These are phyloP conservation scores for Martensiomyces pterosporus DNA, from an alignment of 192 early-diverging fungal genomes.

Conservation along the genomic window DNA sequence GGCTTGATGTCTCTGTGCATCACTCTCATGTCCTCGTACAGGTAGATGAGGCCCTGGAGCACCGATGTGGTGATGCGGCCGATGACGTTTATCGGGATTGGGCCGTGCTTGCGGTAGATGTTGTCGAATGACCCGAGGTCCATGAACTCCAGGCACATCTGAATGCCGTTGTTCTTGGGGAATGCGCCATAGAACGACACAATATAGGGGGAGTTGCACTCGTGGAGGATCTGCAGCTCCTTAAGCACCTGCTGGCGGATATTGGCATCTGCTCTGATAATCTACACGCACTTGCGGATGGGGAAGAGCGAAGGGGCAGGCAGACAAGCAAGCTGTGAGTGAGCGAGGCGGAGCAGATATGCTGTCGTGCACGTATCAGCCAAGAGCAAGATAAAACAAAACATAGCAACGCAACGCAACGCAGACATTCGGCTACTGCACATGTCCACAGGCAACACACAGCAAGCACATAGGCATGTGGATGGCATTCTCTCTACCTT, in stretches of 20 bases:
- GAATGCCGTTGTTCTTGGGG: conserved; percentile 74
- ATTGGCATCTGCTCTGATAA: conserved; percentile 58
- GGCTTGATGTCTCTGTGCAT: conserved; percentile 94
- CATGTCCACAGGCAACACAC: too few relatives aligned
- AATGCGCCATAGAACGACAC: conserved; percentile 98
- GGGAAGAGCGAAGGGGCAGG: too few relatives aligned
- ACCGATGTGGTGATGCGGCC: conserved; percentile 78
- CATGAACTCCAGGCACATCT: conserved; percentile 98
- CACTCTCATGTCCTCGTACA: conserved; percentile 85
- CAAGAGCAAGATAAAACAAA: too few relatives aligned
- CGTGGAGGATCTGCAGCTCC: conserved; percentile 93
- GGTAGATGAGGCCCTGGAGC: conserved; percentile 72
- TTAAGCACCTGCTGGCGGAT: conserved; percentile 87
- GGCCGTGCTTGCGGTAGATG: conserved; percentile 88
- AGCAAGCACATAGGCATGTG: too few relatives aligned
- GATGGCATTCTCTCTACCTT: too few relatives aligned
- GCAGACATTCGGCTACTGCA: too few relatives aligned
- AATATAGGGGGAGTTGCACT: conserved; percentile 92
- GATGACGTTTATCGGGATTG: conserved; percentile 83
- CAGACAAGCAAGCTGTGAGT: conserved; percentile 1
- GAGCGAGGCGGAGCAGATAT: too few relatives aligned
- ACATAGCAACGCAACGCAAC: too few relatives aligned
- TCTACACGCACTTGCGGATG: conserved; percentile 8
- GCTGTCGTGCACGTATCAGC: too few relatives aligned
- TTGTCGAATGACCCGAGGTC: conserved; percentile 87